These are phyloP conservation scores for Aegilops speltoides DNA, from an alignment of 176 grass and related monocot genomes.

Conservation along the genomic window DNA sequence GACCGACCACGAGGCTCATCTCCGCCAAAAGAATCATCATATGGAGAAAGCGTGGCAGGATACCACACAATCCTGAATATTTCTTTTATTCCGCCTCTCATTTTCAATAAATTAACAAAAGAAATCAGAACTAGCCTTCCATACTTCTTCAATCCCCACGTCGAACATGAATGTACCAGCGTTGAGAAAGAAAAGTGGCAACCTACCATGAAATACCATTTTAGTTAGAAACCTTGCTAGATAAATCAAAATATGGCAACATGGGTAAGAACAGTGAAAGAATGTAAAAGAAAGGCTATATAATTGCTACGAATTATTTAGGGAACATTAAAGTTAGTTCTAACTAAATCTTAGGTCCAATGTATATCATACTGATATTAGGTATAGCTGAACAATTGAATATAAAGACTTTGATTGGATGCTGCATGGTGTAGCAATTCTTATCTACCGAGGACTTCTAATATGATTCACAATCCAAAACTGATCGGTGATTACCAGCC, in stretches of 20 bases:
- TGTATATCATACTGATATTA: background rate
- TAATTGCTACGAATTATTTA: background rate
- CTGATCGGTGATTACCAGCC: no score
- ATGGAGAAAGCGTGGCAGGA: background rate
- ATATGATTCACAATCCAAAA: no score
- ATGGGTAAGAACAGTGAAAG: background rate
- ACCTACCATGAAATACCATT: conserved; percentile 1
- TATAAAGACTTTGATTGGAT: background rate
- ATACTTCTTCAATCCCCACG: conserved; percentile 7
- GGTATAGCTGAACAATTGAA: background rate
- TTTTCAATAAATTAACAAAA: background rate
- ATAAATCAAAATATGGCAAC: background rate
- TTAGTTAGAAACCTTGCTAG: background rate
- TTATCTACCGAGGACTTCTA: no score
- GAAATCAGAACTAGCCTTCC: background rate
- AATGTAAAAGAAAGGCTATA: background rate
- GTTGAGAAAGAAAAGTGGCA: conserved; percentile 2
- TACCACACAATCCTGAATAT: conserved; percentile 5
- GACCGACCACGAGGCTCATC: background rate
- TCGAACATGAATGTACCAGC: background rate
- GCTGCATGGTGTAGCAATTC: no score
- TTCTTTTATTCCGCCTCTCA: background rate
- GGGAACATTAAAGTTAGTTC: background rate
- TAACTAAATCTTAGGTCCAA: background rate
- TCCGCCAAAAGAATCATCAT: background rate